phyloP scores from a whole-genome alignment of 305 asterid genomes.

The Fraxinus dipetala region DNA sequence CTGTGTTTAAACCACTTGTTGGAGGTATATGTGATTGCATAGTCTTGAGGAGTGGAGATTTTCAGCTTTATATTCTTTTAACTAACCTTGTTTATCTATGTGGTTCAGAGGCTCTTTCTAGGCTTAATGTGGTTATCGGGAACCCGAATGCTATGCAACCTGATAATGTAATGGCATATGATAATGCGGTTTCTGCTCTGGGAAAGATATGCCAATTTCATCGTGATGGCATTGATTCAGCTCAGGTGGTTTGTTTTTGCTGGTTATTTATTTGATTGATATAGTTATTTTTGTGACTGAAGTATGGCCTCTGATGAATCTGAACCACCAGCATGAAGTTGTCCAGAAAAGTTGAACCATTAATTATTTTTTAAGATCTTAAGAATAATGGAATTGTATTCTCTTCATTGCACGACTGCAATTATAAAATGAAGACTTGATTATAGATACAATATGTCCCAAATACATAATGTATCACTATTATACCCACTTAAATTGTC shows the following conservation, averaged over 20 bases:
- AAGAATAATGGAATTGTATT: not conserved
- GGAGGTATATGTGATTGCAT: conserved; percentile 54
- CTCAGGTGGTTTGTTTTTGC: conserved; percentile 47
- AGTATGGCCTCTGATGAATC: not conserved
- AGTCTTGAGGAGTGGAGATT: not conserved
- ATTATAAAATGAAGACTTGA: not conserved
- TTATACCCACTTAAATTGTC: not conserved
- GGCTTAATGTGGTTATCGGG: conserved; percentile 73
- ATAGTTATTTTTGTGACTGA: not conserved
- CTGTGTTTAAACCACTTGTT: conserved; percentile 74
- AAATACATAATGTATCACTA: not conserved
- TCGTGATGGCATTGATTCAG: conserved; percentile 79
- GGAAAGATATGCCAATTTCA: conserved; percentile 88
- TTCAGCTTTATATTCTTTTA: not conserved
- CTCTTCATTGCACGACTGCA: not conserved
- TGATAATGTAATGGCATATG: conserved; percentile 82
- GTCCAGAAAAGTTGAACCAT: not conserved
- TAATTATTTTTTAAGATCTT: not conserved
- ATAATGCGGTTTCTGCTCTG: conserved; percentile 85
- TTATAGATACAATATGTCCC: not conserved
- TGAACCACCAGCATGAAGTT: not conserved
- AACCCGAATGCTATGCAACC: conserved; percentile 66
- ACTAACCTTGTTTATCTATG: conserved; percentile 15
- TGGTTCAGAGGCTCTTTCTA: conserved; percentile 80
- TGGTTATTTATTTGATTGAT: not conserved